Evolutionary conservation across 2,329 filamentous ascomycete species (phyloP).

Genomic region (Aspergillus terreus): DNA sequence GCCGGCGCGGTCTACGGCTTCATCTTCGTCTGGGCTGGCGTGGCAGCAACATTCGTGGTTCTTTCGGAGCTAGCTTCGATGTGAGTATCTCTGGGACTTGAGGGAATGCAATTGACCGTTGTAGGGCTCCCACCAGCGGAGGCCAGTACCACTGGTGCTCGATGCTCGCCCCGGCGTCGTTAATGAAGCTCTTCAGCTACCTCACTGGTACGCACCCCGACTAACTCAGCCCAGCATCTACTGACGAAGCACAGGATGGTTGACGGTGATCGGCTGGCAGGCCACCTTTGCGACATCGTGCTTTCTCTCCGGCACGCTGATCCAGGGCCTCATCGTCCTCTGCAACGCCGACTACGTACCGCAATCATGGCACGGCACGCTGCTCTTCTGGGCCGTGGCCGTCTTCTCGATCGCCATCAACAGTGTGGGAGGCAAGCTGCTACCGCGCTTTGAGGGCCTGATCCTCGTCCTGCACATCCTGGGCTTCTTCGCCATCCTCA

Average conservation of each 20-base stretch:
- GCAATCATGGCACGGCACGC: constrained; percentile 48
- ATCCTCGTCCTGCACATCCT: constrained; percentile 50
- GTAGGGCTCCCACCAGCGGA: constrained; percentile 31
- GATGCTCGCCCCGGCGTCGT: constrained; percentile 35
- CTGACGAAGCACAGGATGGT: constrained; percentile 34
- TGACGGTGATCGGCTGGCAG: constrained; percentile 43
- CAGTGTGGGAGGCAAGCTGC: constrained; percentile 37
- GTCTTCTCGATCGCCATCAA: constrained; percentile 42
- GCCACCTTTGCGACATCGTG: constrained; percentile 37
- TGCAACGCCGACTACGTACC: constrained; percentile 34
- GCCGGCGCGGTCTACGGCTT: constrained; percentile 32
- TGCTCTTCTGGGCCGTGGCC: constrained; percentile 46
- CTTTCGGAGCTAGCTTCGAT: constrained; percentile 34
- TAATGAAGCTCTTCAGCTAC: constrained; percentile 38
- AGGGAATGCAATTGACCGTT: neutral
- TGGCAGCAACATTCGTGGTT: constrained; percentile 22
- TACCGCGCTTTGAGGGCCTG: constrained; percentile 48
- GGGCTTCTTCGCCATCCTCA: constrained; percentile 52
- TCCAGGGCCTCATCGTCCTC: constrained; percentile 37
- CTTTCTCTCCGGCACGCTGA: constrained; percentile 29
- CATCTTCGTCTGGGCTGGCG: constrained; percentile 31
- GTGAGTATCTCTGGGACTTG: constrained; percentile 11
- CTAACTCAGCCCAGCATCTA: constrained; percentile 4
- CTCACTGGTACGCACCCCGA: constrained; percentile 23
- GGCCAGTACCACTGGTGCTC: constrained; percentile 42